Evolutionary conservation across 306 rosid genomes (phyloP).

Genomic region (Citrullus mucosospermus): DNA sequence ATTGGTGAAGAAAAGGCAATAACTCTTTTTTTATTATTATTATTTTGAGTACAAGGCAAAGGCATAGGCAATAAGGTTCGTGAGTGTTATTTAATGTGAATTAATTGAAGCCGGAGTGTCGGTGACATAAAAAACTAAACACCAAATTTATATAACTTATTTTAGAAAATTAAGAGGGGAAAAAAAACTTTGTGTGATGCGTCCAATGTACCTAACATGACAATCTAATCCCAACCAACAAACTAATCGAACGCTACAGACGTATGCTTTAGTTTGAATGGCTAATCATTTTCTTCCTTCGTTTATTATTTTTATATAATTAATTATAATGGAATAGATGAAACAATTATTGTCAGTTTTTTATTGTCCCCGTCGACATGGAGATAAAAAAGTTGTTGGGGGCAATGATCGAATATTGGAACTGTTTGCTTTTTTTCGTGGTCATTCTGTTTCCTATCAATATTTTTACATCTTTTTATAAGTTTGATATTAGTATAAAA

Average conservation of each 20-base stretch:
- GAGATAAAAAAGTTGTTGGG: conserved; percentile 3
- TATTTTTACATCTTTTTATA: too few species aligned
- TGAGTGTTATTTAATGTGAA: neutral
- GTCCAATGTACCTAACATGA: conserved; percentile 11
- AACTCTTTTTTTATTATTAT: neutral
- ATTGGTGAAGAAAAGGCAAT: neutral
- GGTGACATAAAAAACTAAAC: neutral
- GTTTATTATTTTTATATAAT: neutral
- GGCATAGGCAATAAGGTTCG: neutral
- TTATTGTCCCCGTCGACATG: conserved; percentile 8
- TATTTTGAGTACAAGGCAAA: neutral
- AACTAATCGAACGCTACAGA: neutral
- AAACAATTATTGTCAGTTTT: neutral
- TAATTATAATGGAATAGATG: neutral
- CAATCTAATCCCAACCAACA: conserved; percentile 16
- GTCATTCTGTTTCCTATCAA: too few species aligned
- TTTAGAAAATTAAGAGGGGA: neutral
- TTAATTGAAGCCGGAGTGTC: neutral
- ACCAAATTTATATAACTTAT: neutral
- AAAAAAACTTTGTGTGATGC: neutral
- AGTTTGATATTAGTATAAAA: too few species aligned
- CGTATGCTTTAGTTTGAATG: neutral
- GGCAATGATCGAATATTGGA: conserved; percentile 21
- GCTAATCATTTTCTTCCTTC: neutral
- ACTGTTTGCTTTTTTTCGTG: neutral